phyloP scores from a whole-genome alignment of 805 yeast genomes.

The Yamadazyma scolyti region DNA sequence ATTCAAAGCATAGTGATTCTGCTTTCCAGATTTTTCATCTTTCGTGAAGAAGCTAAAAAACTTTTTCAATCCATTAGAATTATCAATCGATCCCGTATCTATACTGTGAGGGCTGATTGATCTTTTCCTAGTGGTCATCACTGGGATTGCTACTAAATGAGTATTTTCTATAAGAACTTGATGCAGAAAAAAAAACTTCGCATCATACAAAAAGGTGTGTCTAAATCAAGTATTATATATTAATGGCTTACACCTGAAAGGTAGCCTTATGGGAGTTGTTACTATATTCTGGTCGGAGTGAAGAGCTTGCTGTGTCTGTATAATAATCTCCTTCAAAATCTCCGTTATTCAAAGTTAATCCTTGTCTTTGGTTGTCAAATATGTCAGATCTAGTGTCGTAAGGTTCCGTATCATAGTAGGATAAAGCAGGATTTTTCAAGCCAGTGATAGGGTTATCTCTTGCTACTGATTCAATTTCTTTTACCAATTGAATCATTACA shows the following conservation, averaged over 20 bases:
- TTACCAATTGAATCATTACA: constrained; percentile 53
- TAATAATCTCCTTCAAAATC: constrained; percentile 1
- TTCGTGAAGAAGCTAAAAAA: constrained; percentile 11
- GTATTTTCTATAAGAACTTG: no score
- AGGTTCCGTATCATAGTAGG: constrained; percentile 31
- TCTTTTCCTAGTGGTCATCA: constrained; percentile 10
- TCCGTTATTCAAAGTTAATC: constrained; percentile 25
- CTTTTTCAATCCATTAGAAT: constrained; percentile 4
- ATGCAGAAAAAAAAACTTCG: no score
- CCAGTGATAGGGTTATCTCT: constrained; percentile 38
- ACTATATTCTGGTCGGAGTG: constrained; percentile 1
- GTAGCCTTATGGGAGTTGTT: constrained; percentile 6
- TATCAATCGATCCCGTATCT: constrained; percentile 1
- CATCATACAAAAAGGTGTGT: no score
- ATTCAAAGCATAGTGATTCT: no score
- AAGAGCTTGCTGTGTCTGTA: constrained; percentile 1
- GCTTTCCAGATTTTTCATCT: constrained; percentile 3
- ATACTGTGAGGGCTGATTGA: constrained; percentile 16
- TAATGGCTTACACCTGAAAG: constrained; percentile 8
- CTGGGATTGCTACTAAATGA: neutral
- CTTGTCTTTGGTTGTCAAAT: constrained; percentile 28
- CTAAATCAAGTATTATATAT: no score
- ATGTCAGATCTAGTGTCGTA: constrained; percentile 17
- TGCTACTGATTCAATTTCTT: constrained; percentile 47
- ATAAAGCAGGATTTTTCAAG: constrained; percentile 38